These are phyloP conservation scores for Rhypophila decipiens DNA, from an alignment of 495 filamentous ascomycete species.

Conservation along the genomic window DNA sequence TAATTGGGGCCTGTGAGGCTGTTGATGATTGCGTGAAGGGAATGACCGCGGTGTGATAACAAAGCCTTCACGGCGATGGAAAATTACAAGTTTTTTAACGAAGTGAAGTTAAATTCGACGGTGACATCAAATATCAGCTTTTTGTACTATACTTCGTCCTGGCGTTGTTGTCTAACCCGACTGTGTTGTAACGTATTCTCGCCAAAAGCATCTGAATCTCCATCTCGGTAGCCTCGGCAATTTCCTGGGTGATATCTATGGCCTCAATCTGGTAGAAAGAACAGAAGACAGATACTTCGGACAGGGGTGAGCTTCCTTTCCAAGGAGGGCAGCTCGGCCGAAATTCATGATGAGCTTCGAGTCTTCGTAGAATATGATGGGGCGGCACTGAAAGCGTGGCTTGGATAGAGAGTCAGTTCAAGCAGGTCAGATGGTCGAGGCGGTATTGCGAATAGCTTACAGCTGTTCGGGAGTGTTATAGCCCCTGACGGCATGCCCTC, in stretches of 20 bases:
- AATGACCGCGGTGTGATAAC: constrained; percentile 77
- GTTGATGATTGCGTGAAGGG: constrained; percentile 90
- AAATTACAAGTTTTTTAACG: constrained; percentile 65
- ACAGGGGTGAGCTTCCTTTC: constrained; percentile 50
- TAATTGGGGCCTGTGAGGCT: constrained; percentile 92
- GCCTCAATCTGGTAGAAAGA: constrained; percentile 55
- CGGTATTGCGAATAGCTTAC: constrained; percentile 33
- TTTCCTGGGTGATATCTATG: constrained; percentile 55
- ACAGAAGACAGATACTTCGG: constrained; percentile 46
- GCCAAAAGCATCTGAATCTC: constrained; percentile 50
- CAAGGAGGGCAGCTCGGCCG: constrained; percentile 52
- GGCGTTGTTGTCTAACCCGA: too few species aligned
- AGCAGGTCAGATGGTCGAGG: neutral
- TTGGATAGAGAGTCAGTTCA: constrained; percentile 20
- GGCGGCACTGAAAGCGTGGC: constrained; percentile 47
- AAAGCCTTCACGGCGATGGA: constrained; percentile 62
- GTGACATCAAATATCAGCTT: constrained; percentile 81
- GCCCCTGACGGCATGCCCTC: too few species aligned
- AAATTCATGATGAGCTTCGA: constrained; percentile 54
- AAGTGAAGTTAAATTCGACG: too few species aligned
- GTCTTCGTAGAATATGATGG: constrained; percentile 51
- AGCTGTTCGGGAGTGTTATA: too few species aligned
- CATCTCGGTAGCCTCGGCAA: constrained; percentile 50
- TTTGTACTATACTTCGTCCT: constrained; percentile 48
- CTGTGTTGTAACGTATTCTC: too few species aligned